phyloP scores from a whole-genome alignment of 768 basidiomycete species.

The Peribolospora baueri region DNA sequence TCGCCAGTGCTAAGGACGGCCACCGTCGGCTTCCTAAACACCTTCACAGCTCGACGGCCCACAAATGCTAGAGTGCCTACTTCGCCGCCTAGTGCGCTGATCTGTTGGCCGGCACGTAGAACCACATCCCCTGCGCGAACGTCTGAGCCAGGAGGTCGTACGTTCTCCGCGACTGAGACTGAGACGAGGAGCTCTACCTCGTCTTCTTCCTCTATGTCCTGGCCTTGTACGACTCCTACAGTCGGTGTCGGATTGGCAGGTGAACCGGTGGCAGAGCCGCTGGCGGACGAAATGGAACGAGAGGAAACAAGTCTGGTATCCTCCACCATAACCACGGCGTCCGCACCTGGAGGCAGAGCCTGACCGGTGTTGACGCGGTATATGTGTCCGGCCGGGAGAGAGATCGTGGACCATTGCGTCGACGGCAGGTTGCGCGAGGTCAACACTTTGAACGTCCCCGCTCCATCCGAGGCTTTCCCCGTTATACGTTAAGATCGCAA shows the following conservation, averaged over 20 bases:
- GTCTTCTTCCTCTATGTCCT: slow-evolving; percentile 35
- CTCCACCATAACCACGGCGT: slow-evolving; percentile 79
- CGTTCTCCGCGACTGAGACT: slow-evolving; percentile 42
- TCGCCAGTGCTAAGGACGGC: slow-evolving; percentile 70
- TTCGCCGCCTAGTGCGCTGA: slow-evolving; percentile 50
- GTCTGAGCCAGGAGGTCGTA: slow-evolving; percentile 50
- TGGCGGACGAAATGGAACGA: not conserved
- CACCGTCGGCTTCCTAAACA: slow-evolving; percentile 45
- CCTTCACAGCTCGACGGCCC: slow-evolving; percentile 43
- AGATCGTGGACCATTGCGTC: slow-evolving; percentile 10
- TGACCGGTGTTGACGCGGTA: slow-evolving; percentile 72
- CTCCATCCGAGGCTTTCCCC: slow-evolving; percentile 33
- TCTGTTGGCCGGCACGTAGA: slow-evolving; percentile 34
- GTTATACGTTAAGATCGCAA: not conserved
- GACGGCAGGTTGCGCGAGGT: slow-evolving; percentile 27
- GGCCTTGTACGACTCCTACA: slow-evolving; percentile 15
- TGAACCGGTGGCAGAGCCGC: not conserved
- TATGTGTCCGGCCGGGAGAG: slow-evolving; percentile 27
- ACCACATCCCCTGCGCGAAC: slow-evolving; percentile 37
- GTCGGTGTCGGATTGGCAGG: slow-evolving; percentile 16
- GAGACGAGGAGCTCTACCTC: slow-evolving; percentile 43
- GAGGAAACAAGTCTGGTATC: slow-evolving; percentile 46
- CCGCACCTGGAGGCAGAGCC: slow-evolving; percentile 46
- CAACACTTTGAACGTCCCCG: slow-evolving; percentile 43
- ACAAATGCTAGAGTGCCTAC: slow-evolving; percentile 61